phyloP scores from a whole-genome alignment of 495 filamentous ascomycete genomes.

The Stereocaulon alpinum region DNA sequence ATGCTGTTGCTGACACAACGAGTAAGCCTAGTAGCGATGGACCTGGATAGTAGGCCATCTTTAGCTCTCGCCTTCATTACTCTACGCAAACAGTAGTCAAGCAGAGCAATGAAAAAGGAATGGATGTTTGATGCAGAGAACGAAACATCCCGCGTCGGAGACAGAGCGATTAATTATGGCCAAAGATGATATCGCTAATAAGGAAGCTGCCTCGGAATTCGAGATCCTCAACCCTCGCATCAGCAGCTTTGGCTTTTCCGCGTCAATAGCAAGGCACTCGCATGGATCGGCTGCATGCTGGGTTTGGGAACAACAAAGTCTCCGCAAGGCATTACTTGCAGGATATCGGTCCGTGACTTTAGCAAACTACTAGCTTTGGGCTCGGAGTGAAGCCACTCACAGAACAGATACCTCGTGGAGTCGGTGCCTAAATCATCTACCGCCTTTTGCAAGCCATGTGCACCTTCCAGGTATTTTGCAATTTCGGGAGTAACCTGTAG shows the following conservation, averaged over 20 bases:
- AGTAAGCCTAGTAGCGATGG: background rate
- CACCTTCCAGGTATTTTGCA: too few relatives aligned
- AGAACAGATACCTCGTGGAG: background rate
- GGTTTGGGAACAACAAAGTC: background rate
- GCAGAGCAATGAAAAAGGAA: too few relatives aligned
- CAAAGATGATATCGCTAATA: too few relatives aligned
- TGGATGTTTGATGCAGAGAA: too few relatives aligned
- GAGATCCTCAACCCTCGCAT: too few relatives aligned
- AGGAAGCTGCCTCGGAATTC: too few relatives aligned
- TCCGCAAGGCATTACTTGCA: background rate
- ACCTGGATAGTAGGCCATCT: background rate
- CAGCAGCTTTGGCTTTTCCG: too few relatives aligned
- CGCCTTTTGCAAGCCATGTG: too few relatives aligned
- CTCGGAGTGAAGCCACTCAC: background rate
- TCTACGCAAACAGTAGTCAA: background rate
- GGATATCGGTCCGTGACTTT: background rate
- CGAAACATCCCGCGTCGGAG: too few relatives aligned
- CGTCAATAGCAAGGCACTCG: background rate
- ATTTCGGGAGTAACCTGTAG: too few relatives aligned
- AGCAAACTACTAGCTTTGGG: background rate
- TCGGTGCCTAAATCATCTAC: too few relatives aligned
- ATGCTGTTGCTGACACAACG: background rate
- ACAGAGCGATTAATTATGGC: too few relatives aligned
- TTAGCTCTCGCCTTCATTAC: background rate
- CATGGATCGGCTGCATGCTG: background rate